Percentiles rank a stretch among this genome's conserved stretches.
Evolutionary conservation across 306 rosid species (phyloP).

Genomic region (Fagus sylvatica): DNA sequence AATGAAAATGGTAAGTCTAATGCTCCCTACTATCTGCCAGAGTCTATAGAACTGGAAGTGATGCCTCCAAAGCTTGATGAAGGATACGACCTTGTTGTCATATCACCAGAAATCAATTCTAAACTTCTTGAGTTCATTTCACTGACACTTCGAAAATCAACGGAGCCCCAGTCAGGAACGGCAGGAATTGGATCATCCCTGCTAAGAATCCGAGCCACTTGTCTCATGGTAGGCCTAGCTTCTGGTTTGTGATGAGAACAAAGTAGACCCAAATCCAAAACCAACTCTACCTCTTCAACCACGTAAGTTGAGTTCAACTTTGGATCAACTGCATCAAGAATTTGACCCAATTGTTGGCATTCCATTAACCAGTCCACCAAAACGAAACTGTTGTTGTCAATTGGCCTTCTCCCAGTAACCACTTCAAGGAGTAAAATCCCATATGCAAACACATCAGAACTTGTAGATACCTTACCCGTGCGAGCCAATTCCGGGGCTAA

Average conservation of each 20-base stretch:
- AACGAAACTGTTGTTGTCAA: conserved; percentile 42
- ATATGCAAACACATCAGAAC: conserved; percentile 63
- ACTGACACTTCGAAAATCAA: conserved; percentile 18
- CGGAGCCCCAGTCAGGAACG: conserved; percentile 33
- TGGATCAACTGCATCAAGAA: conserved; percentile 50
- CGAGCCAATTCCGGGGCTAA: conserved; percentile 71
- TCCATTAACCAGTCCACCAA: conserved; percentile 63
- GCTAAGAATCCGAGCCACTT: conserved; percentile 43
- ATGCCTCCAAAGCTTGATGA: conserved; percentile 27
- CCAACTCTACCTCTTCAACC: conserved; percentile 54
- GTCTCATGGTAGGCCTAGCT: conserved; percentile 63
- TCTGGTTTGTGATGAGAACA: conserved; percentile 52
- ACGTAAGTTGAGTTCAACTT: conserved; percentile 35
- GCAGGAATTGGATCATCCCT: conserved; percentile 53
- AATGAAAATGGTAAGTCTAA: background rate
- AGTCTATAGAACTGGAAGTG: conserved; percentile 34
- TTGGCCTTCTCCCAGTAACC: conserved; percentile 51
- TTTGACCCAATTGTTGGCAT: conserved; percentile 22
- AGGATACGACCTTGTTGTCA: conserved; percentile 1
- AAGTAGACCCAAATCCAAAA: conserved; percentile 58
- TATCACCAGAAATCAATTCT: conserved; percentile 16
- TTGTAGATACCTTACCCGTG: conserved; percentile 52
- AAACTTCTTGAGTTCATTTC: conserved; percentile 28
- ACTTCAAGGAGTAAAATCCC: conserved; percentile 75
- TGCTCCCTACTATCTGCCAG: conserved; percentile 42